Evolutionary conservation across 2,329 filamentous ascomycete genomes (phyloP), one percentile per base, ranked within the genome.

Genomic region (Elsinoe fawcettii): DNA sequence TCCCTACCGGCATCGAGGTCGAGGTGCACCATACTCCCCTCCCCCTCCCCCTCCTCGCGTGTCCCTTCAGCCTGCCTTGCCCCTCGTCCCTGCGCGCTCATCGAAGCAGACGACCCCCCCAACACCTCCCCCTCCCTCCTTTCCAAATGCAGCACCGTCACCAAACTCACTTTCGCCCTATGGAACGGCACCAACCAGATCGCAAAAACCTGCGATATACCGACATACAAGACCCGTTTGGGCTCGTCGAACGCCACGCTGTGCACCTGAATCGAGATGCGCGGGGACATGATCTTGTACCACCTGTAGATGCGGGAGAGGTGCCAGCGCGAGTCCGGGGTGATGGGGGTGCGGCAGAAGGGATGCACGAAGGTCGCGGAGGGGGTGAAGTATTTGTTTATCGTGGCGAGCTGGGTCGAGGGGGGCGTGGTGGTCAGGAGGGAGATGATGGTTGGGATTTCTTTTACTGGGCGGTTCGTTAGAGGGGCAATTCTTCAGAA

Each of bases 231-330:
- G n/a, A 80, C 77, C 39, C 82, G 75, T 20, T 80, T 81, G 2
- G 76, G 66, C 64, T 83, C 73, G 66, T 95, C 88, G 65, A 84
- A 88, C 14, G 85, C 87, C 86, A 84, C 71, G 27, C 75, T 78
- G 55, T 89, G 80, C 16, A 96, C 76, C 1, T 79, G 73, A 11
- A 92, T 72, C 43, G 84, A 77, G 62, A 93, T 87, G 16, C 77
- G 74, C 0, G 90, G 90, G 60, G 84, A 89, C 67, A 95, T 76
- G 62, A 92, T 86, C 66, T 90, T 88, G 71, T 95, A 92, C 87
- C 87, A 91, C 39, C 83, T 81, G 66, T 89, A 95, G 58, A 95
- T 85, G 63, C 79, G 77, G 49, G 80, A 73, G 16, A 95, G 77
- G 5, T 88, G 67, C 72, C 78, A 82, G 43, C 88, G 78, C 8